These are phyloP conservation scores for Coccomyxa subellipsoidea DNA, from an alignment of 163 green algal genomes.

Conservation along the genomic window DNA sequence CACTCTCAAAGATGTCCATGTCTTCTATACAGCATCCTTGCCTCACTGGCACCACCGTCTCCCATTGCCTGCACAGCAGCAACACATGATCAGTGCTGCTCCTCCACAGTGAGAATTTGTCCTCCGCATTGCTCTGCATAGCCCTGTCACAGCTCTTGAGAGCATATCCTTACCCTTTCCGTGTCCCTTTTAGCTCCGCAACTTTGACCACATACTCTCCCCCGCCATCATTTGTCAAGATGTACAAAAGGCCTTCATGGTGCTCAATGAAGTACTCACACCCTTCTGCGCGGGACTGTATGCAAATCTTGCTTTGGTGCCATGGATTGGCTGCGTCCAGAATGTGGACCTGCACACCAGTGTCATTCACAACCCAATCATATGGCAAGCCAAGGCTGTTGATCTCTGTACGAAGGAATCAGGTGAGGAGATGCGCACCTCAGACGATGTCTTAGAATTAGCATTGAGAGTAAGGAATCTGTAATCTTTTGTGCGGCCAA, in stretches of 20 bases:
- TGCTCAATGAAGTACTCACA: not conserved
- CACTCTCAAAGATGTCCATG: not conserved
- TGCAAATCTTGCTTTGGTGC: not conserved
- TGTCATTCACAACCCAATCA: not conserved
- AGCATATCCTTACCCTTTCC: too few species aligned
- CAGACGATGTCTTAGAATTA: not conserved
- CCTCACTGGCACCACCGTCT: not conserved
- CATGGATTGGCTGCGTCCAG: slow-evolving; percentile 1
- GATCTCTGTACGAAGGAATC: too few species aligned
- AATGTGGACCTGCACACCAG: not conserved
- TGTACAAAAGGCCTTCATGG: not conserved
- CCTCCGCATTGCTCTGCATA: too few species aligned
- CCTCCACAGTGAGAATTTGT: not conserved
- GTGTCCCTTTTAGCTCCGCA: not conserved
- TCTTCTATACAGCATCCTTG: not conserved
- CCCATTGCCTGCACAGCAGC: not conserved
- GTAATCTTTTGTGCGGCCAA: slow-evolving; percentile 1
- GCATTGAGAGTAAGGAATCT: not conserved
- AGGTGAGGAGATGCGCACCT: too few species aligned
- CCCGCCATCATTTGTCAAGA: not conserved
- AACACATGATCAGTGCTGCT: not conserved
- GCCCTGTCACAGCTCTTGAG: too few species aligned
- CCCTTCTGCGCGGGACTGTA: not conserved
- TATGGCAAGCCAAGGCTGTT: not conserved
- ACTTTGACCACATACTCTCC: not conserved